Evolutionary conservation across 768 basidiomycete species (phyloP).

Genomic region (Vararia minispora): DNA sequence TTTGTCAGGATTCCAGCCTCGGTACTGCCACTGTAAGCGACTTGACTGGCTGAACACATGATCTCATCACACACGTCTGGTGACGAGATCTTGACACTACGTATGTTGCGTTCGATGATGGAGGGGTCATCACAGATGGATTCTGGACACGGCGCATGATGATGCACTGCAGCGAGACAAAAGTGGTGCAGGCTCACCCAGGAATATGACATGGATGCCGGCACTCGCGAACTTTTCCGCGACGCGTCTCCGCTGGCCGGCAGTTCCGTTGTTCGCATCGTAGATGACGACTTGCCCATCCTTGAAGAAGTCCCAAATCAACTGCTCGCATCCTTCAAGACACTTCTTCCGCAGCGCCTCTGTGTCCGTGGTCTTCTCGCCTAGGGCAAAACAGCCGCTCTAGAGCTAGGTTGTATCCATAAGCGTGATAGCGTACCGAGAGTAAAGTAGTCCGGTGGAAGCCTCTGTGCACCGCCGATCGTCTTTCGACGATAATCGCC

Average conservation of each 20-base stretch:
- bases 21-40: constrained; percentile 46
- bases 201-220: constrained; percentile 87
- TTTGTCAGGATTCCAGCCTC: constrained; percentile 83
- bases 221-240: constrained; percentile 77
- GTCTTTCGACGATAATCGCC: constrained; percentile 92
- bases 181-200: constrained; percentile 42
- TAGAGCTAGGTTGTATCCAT: background rate
- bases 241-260: constrained; percentile 51
- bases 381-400: constrained; percentile 19
- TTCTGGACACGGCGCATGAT: constrained; percentile 37
- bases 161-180: background rate
- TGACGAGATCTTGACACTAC: constrained; percentile 95
- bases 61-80: constrained; percentile 63
- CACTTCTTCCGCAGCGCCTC: constrained; percentile 64
- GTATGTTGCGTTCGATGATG: constrained; percentile 88
- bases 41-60: background rate
- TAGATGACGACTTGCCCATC: constrained; percentile 94
- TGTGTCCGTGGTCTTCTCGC: constrained; percentile 75
- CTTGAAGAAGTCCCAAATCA: constrained; percentile 83
- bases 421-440: constrained; percentile 37
- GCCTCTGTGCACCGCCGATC: constrained; percentile 75
- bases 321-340: constrained; percentile 74
- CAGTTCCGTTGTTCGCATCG: constrained; percentile 91
- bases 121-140: constrained; percentile 85
- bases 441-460: constrained; percentile 90